phyloP scores from a whole-genome alignment of 23 red algal genomes.

The Chondrus crispus region DNA sequence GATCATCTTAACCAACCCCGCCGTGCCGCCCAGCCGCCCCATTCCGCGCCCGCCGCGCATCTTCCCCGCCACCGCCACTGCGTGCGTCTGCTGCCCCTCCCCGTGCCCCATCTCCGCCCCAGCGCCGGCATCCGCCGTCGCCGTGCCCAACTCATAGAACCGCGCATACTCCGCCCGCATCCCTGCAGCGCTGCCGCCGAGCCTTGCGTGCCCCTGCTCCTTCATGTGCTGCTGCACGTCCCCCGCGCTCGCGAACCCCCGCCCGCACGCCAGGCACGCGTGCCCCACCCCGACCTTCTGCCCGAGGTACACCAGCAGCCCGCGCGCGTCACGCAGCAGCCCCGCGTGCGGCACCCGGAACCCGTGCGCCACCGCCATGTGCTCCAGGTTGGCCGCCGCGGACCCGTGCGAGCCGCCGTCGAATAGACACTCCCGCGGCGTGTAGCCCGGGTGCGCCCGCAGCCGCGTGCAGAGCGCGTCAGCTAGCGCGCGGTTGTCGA shows the following conservation, averaged over 20 bases:
- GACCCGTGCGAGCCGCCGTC: constrained; percentile 21
- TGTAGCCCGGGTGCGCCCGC: no score
- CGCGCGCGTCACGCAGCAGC: constrained; percentile 31
- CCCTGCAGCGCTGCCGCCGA: constrained; percentile 53
- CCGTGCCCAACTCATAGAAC: constrained; percentile 65
- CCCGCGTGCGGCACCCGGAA: constrained; percentile 84
- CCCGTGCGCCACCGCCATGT: constrained; percentile 48
- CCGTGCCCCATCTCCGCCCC: constrained; percentile 1
- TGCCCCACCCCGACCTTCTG: constrained; percentile 70
- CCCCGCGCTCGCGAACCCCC: constrained; percentile 31
- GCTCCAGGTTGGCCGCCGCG: constrained; percentile 15
- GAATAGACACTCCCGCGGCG: no score
- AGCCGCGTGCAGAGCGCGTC: no score
- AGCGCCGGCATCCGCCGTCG: not conserved
- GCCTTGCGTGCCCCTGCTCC: constrained; percentile 61
- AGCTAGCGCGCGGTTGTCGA: no score
- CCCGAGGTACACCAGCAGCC: constrained; percentile 78
- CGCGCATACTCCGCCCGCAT: constrained; percentile 67
- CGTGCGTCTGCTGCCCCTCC: no score
- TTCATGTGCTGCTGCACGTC: constrained; percentile 73
- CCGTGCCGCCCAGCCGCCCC: not conserved
- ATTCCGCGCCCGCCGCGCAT: constrained; percentile 8
- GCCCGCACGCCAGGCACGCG: constrained; percentile 54
- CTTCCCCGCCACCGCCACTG: constrained; percentile 14
- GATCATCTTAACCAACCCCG: no score